Evolutionary conservation across 352 stramenopile species (phyloP).

Genomic region (Phytophthora sansomeana): DNA sequence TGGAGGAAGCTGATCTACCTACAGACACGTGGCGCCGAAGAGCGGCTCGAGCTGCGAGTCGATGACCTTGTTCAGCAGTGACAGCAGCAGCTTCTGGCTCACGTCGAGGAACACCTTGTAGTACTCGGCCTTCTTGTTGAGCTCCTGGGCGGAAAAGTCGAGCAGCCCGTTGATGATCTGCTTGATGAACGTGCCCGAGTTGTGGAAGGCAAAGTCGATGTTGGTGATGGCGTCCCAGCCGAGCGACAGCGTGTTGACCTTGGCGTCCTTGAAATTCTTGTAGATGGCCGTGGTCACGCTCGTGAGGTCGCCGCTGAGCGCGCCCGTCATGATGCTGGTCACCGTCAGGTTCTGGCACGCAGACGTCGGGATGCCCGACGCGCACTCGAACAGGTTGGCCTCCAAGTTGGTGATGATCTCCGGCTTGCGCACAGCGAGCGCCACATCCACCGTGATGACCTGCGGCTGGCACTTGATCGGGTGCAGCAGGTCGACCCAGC

Average conservation of each 20-base stretch:
- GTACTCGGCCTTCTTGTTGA: conserved; percentile 73
- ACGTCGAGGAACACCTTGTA: conserved; percentile 54
- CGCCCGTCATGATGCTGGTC: conserved; percentile 48
- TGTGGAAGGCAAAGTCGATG: conserved; percentile 57
- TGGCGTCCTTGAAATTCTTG: conserved; percentile 50
- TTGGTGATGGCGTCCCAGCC: conserved; percentile 49
- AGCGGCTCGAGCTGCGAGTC: conserved; percentile 47
- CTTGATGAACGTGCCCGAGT: conserved; percentile 44
- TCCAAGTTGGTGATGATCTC: conserved; percentile 41
- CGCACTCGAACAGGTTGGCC: conserved; percentile 52
- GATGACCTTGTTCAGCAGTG: conserved; percentile 63
- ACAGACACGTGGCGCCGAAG: conserved; percentile 61
- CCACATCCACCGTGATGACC: conserved; percentile 48
- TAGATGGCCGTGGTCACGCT: conserved; percentile 40
- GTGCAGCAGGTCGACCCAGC: conserved; percentile 64
- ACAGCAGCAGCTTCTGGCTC: conserved; percentile 50
- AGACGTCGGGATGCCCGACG: conserved; percentile 31
- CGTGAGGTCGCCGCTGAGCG: conserved; percentile 35
- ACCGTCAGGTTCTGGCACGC: conserved; percentile 61
- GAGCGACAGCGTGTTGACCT: conserved; percentile 41
- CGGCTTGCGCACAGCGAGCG: conserved; percentile 47
- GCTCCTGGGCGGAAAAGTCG: conserved; percentile 46
- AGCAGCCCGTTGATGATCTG: conserved; percentile 60
- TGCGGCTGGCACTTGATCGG: conserved; percentile 50
- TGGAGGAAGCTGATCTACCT: conserved; percentile 22